Evolutionary conservation across 768 basidiomycete genomes (phyloP), one percentile per base, ranked within the genome.

Genomic region (Mycena metata): DNA sequence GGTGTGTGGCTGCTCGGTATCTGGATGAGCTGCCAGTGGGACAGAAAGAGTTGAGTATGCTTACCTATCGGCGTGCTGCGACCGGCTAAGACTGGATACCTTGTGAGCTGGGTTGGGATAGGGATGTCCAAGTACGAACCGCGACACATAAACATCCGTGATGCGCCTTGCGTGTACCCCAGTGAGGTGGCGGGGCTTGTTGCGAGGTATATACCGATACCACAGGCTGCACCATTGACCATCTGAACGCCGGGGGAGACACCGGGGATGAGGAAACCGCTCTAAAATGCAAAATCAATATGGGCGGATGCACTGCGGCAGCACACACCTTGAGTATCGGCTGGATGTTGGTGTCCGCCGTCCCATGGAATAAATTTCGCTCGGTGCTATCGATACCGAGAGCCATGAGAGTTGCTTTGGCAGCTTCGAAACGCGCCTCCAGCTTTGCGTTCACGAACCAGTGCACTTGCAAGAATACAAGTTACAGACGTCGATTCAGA

Each of bases 361-460:
- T 69, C 7, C 67, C 67, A 19, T 69, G 67, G n/a, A 69, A 69
- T n/a, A 69, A 61, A n/a, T 64, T 69, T 21, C 10, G 51, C 51
- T 69, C 67, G 9, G 61, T 64, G 10, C 41, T 8, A 24, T 69
- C 67, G 43, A 69, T 64, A 11, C 61, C 61, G 16, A 57, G 43
- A 3, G 67, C 51, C n/a, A 11, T 42, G 56, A 69, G 67, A 11
- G 30, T 17, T 21, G 23, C 67, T 23, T 69, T 69, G 10, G 67
- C 67, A 0, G 41, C 51, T 55, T 69, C 67, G 57, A 69, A 69
- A 0, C 67, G 47, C 5, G 67, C 55, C 23, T 69, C 67, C 2
- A 69, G 33, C 15, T 69, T 69, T 13, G 67, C 67, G 16, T 68
- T 69, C 16, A 69, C 67, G 30, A 69, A 69, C 67, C 67, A 69